phyloP scores from a whole-genome alignment of 1,284 basidiomycete species.

The Ganoderma lucidum region DNA sequence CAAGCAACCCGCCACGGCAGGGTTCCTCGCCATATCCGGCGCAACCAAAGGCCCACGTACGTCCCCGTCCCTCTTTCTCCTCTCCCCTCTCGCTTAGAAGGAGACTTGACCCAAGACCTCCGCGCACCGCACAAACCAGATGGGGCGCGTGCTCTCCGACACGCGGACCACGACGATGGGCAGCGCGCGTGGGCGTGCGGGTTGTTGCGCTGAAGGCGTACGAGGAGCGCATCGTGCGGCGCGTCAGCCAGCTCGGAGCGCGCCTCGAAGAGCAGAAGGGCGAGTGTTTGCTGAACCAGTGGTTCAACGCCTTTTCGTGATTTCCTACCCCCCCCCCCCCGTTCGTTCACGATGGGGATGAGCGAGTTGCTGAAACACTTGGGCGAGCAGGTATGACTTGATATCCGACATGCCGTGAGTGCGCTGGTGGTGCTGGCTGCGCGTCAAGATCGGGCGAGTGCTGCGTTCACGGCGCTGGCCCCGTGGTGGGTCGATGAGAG shows the following conservation, averaged over 20 bases:
- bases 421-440: too few relatives aligned
- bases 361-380: too few relatives aligned
- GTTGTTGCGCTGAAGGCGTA: slow-evolving; percentile 38
- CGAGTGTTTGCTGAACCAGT: slow-evolving; percentile 30
- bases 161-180: slow-evolving; percentile 24
- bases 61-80: slow-evolving; percentile 7
- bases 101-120: too few relatives aligned
- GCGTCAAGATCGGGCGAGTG: too few relatives aligned
- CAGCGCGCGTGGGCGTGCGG: slow-evolving; percentile 38
- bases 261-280: slow-evolving; percentile 26
- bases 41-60: slow-evolving; percentile 39
- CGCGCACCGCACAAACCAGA: too few relatives aligned
- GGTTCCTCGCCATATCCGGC: slow-evolving; percentile 33
- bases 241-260: slow-evolving; percentile 35
- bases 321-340: slow-evolving; percentile 12
- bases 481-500: too few relatives aligned
- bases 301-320: slow-evolving; percentile 32
- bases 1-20: slow-evolving; percentile 27
- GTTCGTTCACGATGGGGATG: too few relatives aligned
- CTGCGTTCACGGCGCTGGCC: too few relatives aligned
- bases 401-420: slow-evolving; percentile 1
- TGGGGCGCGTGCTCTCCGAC: slow-evolving; percentile 2
- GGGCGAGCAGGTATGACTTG: slow-evolving; percentile 3
- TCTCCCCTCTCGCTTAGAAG: not conserved
- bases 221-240: slow-evolving; percentile 27